Base-by-base conservation (phyloP, 495 filamentous ascomycete species). In the Neurospora tetraspora region DNA sequence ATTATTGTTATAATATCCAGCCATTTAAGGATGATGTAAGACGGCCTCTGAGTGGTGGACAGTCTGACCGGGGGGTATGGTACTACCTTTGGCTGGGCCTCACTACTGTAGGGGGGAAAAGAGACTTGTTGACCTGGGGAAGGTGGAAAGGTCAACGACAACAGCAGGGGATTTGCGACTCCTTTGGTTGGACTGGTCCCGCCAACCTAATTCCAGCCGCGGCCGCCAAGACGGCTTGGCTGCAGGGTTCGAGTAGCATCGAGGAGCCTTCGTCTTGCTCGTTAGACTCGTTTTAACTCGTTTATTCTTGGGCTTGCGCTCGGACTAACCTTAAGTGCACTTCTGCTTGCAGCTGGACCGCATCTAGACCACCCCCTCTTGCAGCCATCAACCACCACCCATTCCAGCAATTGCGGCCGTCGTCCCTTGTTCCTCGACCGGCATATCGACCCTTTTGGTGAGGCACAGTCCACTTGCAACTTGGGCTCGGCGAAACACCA, bases 181-280 rank as follows among this genome's bases (percentile, higher is more conserved):
- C 20, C 3, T 42, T 38, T 43, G 40, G 71, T n/a, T 31, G 31
- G 70, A 53, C 7, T 36, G 18, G 18, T 71, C 39, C 39, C 40
- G 53, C 42, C 74, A 39, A 73, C 72, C 73, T 65, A 71, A 76
- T 76, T 76, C 73, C 75, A 76, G 69, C 75, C 69, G 75, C 68
- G 69, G 47, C 53, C 34, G 75, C 75, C 75, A 76, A 76, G 75
- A 72, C 43, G 38, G 38, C 31, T 76, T 74, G 75, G 71, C 73
- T 68, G 73, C 73, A 72, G 39, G 68, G 39, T n/a, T 59, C 70
- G 39, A 36, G 70, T 20, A 36, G 27, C 37, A 71, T 34, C 73
- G 65, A 72, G 37, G 68, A 69, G 71, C 18, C 18, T 38, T 69
- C 70, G 42, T 61, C 71, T 73, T 71, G 74, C 31, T 27, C 27